Percentiles rank a stretch among this genome's conserved stretches.
phyloP scores from a whole-genome alignment of 371 early-diverging fungal genomes.

The Mucor plumbeus region DNA sequence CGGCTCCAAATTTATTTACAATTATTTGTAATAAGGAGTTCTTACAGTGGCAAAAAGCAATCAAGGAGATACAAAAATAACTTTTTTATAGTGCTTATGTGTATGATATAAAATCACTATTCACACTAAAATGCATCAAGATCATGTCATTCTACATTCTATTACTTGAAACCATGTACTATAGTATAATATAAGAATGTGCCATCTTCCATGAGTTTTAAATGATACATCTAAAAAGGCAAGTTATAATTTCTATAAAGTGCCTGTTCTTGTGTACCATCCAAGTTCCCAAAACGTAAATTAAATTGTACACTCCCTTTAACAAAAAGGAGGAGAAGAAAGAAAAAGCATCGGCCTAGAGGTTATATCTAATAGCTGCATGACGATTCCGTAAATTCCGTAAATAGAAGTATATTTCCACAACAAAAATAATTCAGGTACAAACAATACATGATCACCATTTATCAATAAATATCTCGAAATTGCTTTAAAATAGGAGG shows the following conservation, averaged over 20 bases:
- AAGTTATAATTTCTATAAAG: background rate
- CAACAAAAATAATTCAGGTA: background rate
- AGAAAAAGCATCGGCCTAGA: background rate
- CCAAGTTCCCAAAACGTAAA: background rate
- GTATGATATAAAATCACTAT: background rate
- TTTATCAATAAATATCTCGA: background rate
- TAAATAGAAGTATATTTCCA: background rate
- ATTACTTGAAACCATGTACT: too few species aligned
- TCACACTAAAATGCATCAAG: background rate
- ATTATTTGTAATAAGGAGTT: background rate
- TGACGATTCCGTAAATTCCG: slow-evolving; percentile 1
- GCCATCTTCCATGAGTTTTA: slow-evolving; percentile 1
- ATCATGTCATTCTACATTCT: too few species aligned
- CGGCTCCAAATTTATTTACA: background rate
- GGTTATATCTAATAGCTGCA: background rate
- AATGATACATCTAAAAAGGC: slow-evolving; percentile 1
- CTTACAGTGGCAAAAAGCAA: background rate
- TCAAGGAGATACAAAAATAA: slow-evolving; percentile 5
- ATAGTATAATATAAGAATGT: background rate
- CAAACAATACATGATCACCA: background rate
- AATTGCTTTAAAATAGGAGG: slow-evolving; percentile 1
- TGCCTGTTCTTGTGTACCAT: background rate
- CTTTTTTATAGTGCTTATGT: background rate
- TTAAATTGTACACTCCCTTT: background rate
- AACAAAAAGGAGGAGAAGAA: background rate